Evolutionary conservation across 345 rosid genomes (phyloP).

Genomic region (Cardamine occulta): DNA sequence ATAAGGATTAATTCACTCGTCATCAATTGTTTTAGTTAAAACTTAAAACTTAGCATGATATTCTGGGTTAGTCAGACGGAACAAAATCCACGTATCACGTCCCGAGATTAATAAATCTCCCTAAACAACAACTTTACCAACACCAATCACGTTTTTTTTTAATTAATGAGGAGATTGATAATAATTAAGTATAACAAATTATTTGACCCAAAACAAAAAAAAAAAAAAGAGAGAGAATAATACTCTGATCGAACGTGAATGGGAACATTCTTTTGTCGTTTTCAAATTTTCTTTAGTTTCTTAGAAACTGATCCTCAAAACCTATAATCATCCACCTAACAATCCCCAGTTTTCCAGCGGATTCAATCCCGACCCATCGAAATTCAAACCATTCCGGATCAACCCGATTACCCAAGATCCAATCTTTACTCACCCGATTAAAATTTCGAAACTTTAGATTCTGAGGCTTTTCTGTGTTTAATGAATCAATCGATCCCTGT

Average conservation of each 20-base stretch:
- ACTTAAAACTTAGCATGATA: too few relatives aligned
- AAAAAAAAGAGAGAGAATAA: background rate
- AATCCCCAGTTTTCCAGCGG: slow-evolving; percentile 26
- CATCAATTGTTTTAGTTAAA: too few relatives aligned
- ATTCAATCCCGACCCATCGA: slow-evolving; percentile 35
- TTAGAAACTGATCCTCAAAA: slow-evolving; percentile 14
- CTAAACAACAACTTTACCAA: background rate
- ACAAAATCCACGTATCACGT: background rate
- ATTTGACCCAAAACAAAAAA: background rate
- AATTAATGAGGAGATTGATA: background rate
- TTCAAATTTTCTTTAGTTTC: background rate
- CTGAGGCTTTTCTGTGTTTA: background rate
- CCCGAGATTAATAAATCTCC: background rate
- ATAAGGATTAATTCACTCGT: too few relatives aligned
- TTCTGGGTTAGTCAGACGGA: background rate
- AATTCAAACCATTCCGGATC: slow-evolving; percentile 23
- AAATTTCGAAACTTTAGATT: background rate
- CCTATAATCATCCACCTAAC: slow-evolving; percentile 31
- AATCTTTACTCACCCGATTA: background rate
- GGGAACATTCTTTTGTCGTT: slow-evolving; percentile 33
- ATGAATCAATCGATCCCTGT: slow-evolving; percentile 51
- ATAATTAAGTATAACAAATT: background rate
- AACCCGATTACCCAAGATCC: slow-evolving; percentile 30
- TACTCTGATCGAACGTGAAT: slow-evolving; percentile 7
- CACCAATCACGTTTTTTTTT: background rate